Percentiles rank a stretch among this genome's conserved stretches.
Evolutionary conservation across 306 rosid species (phyloP).

Genomic region (Quercus robur): DNA sequence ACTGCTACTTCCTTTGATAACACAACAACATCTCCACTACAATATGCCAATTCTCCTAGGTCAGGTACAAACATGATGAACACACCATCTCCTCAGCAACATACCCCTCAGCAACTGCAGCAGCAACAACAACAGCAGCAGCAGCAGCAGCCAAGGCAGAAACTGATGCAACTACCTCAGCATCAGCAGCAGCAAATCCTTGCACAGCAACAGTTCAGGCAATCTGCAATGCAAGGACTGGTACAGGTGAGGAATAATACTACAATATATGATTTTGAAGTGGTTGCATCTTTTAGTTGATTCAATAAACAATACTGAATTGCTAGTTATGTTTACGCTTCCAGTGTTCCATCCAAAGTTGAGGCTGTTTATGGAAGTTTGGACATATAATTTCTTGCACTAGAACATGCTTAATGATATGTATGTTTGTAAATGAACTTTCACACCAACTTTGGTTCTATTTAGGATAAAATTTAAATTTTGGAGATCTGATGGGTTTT

Average conservation of each 20-base stretch:
- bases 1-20: slow-evolving; percentile 71
- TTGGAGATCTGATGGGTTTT: not conserved
- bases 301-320: slow-evolving; percentile 9
- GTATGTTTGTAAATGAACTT: not conserved
- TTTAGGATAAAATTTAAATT: not conserved
- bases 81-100: slow-evolving; percentile 94
- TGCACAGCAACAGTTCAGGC: slow-evolving; percentile 65
- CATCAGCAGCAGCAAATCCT: slow-evolving; percentile 69
- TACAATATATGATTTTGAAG: slow-evolving; percentile 2
- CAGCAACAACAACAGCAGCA: slow-evolving; percentile 22
- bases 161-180: slow-evolving; percentile 77
- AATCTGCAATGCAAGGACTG: slow-evolving; percentile 78
- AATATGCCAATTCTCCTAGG: slow-evolving; percentile 95
- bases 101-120: slow-evolving; percentile 61
- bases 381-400: not conserved
- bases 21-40: slow-evolving; percentile 74
- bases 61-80: slow-evolving; percentile 79
- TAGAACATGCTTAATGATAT: not conserved
- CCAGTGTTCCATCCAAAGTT: not conserved
- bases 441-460: not conserved
- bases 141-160: slow-evolving; percentile 63
- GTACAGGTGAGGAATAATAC: slow-evolving; percentile 56
- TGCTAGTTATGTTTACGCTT: slow-evolving; percentile 3
- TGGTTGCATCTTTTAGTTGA: slow-evolving; percentile 2
- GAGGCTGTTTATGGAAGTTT: not conserved